A percentile compares a stretch with the other conserved stretches of the same genome.
Evolutionary conservation across 495 filamentous ascomycete genomes (phyloP).

Genomic region (Gamarada debralockiae): DNA sequence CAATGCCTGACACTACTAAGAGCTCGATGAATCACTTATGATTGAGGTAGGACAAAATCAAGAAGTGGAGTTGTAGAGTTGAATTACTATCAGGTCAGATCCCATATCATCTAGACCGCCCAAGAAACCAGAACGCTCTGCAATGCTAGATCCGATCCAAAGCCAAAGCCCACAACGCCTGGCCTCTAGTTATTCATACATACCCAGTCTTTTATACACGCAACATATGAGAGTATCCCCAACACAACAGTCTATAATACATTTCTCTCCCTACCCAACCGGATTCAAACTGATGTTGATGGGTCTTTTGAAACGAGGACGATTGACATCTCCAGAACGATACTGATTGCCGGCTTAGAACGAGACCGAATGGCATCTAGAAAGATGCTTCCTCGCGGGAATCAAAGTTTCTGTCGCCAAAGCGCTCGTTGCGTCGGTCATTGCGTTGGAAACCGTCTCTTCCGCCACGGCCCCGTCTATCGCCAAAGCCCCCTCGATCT

Average conservation of each 20-base stretch:
- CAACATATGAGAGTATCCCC: neutral
- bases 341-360: too few relatives aligned
- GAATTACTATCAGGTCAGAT: conserved; percentile 2
- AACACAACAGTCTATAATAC: too few relatives aligned
- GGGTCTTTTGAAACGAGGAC: too few relatives aligned
- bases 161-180: conserved; percentile 3
- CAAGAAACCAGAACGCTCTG: conserved; percentile 12
- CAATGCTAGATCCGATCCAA: conserved; percentile 14
- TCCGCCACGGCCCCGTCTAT: conserved; percentile 2
- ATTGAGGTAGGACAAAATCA: too few relatives aligned
- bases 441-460: neutral
- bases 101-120: neutral
- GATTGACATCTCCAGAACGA: too few relatives aligned
- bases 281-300: too few relatives aligned
- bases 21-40: too few relatives aligned
- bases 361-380: too few relatives aligned
- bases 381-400: neutral
- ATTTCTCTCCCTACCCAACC: neutral
- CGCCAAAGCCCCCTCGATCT: conserved; percentile 7
- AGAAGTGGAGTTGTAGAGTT: conserved; percentile 7
- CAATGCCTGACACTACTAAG: too few relatives aligned
- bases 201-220: conserved; percentile 4
- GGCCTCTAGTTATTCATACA: conserved; percentile 11
- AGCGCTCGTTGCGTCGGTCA: neutral
- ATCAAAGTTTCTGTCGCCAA: neutral